A percentile compares a stretch with the other conserved stretches of the same genome.
These are phyloP conservation scores for Schizophyllum commune DNA, from an alignment of 1,284 basidiomycete species.

Conservation along the genomic window DNA sequence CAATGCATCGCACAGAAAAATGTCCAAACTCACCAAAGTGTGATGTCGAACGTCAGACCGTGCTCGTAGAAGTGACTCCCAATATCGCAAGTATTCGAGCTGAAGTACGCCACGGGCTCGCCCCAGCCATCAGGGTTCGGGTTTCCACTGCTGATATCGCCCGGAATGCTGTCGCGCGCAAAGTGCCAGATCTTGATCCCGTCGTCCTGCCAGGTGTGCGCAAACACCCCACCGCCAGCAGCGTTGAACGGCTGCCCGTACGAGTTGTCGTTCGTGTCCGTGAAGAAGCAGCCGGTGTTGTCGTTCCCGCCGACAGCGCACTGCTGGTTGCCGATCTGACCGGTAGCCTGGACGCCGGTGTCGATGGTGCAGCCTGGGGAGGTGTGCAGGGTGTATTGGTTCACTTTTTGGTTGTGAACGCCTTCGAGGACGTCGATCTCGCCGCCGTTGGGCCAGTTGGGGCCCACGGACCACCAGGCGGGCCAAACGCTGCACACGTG, in stretches of 20 bases:
- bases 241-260: constrained; percentile 13
- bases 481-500: constrained; percentile 10
- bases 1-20: background rate
- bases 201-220: constrained; percentile 4
- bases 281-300: constrained; percentile 10
- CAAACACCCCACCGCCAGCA: constrained; percentile 10
- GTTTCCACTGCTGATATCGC: constrained; percentile 6
- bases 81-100: constrained; percentile 27
- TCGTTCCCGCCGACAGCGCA: constrained; percentile 3
- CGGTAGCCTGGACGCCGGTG: constrained; percentile 1
- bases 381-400: constrained; percentile 27
- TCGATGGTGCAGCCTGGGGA: constrained; percentile 23
- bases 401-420: constrained; percentile 23
- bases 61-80: constrained; percentile 3
- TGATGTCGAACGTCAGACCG: constrained; percentile 6
- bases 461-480: constrained; percentile 17
- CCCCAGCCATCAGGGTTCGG: constrained; percentile 11
- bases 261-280: constrained; percentile 1
- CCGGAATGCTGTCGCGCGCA: constrained; percentile 3
- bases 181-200: constrained; percentile 11
- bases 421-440: constrained; percentile 40
- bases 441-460: constrained; percentile 32
- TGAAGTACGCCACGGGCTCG: constrained; percentile 22
- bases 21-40: background rate
- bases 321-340: background rate